These are phyloP conservation scores for Sarcomyxa edulis DNA, from an alignment of 768 basidiomycete species.

Conservation along the genomic window DNA sequence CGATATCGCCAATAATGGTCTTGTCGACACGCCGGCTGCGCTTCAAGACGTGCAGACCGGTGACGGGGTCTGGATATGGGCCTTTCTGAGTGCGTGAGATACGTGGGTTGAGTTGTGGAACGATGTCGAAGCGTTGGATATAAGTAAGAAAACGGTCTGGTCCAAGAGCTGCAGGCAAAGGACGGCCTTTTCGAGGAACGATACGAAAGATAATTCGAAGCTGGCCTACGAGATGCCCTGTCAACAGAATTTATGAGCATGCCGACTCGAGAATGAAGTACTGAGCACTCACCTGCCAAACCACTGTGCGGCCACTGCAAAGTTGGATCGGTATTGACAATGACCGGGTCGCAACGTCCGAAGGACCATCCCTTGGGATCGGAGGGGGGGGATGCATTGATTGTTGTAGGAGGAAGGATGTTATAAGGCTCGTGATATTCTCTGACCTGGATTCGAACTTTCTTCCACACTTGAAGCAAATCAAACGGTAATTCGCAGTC, in stretches of 20 bases:
- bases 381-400: conserved; percentile 17
- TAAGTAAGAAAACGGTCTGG: conserved; percentile 3
- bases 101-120: conserved; percentile 4
- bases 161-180: not conserved
- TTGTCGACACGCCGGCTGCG: not conserved
- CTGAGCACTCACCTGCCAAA: conserved; percentile 10
- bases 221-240: conserved; percentile 1
- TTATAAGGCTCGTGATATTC: conserved; percentile 15
- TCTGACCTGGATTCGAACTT: conserved; percentile 17
- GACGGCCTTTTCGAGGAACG: not conserved
- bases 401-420: conserved; percentile 12
- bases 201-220: not conserved
- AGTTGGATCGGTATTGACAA: conserved; percentile 10
- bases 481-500: conserved; percentile 11
- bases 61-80: conserved; percentile 6
- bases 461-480: conserved; percentile 21
- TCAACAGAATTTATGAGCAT: not conserved
- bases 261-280: not conserved
- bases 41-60: conserved; percentile 5
- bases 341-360: conserved; percentile 15
- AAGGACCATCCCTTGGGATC: conserved; percentile 12
- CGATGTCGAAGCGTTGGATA: conserved; percentile 5
- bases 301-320: conserved; percentile 12
- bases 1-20: conserved; percentile 6
- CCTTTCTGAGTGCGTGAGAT: conserved; percentile 2